These are phyloP conservation scores for Eimeria sp. DNA, from an alignment of 169 alveolate genomes.

Conservation along the genomic window DNA sequence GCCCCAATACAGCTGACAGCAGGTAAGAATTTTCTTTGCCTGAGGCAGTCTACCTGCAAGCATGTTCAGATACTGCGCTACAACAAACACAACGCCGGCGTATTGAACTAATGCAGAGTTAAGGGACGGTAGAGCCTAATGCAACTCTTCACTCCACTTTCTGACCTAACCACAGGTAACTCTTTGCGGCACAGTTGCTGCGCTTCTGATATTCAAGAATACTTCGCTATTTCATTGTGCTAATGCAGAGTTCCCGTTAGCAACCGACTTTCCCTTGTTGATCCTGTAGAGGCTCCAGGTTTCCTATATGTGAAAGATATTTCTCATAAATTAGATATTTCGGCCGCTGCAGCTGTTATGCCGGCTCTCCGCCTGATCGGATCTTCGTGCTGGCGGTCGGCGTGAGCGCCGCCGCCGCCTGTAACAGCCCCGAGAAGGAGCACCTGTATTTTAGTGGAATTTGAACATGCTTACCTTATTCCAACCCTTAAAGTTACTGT, in stretches of 20 bases:
- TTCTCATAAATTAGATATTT: background rate
- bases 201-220: background rate
- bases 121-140: background rate
- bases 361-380: background rate
- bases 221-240: background rate
- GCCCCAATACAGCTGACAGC: no score
- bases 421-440: conserved; percentile 8
- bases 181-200: background rate
- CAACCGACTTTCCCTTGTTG: background rate
- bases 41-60: background rate
- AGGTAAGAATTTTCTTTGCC: no score
- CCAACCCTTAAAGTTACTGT: background rate
- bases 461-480: background rate
- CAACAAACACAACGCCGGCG: background rate
- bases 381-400: conserved; percentile 15
- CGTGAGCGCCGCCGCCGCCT: conserved; percentile 1
- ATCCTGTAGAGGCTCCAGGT: background rate
- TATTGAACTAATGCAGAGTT: background rate
- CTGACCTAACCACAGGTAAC: background rate
- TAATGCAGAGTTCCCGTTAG: background rate
- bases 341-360: background rate
- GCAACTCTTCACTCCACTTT: background rate
- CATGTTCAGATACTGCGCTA: background rate
- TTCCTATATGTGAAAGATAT: background rate
- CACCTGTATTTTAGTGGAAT: background rate